Evolutionary conservation across 176 grass and related monocot genomes (phyloP), one percentile per base, ranked within the genome.

Genomic region (Carex parvula): DNA sequence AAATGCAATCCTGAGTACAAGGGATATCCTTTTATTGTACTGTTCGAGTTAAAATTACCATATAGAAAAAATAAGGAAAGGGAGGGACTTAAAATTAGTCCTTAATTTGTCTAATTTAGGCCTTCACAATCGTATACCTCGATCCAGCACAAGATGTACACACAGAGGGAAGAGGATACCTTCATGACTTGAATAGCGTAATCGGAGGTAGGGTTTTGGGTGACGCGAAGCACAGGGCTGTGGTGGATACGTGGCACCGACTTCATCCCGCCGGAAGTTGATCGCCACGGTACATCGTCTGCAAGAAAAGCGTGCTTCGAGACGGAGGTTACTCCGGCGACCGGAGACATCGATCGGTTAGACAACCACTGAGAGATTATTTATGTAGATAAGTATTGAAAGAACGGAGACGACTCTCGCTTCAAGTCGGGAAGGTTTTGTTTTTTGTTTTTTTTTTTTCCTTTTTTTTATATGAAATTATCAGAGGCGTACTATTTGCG

Each of bases 161-260:
- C n/a, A 60, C 2, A 83, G n/a, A 50, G 33, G 5, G 54, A 5
- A 8, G 4, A 29, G 11, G 29, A 74, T 71, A 94, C 96, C 96
- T 92, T 99, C 96, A 99, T 99, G 80, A 99, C 84, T 81, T 93
- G 88, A 82, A 99, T 82, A 72, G 96, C 93, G 87, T 99, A 92
- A 16, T 70, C 61, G 81, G 89, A 85, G 32, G 69, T 88, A 77
- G 94, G 83, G 72, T 92, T 94, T 52, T 89, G 89, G 5, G 85
- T 76, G 29, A 99, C 88, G 29, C 88, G 84, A 17, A 99, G 96
- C 55, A 95, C 70, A 33, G 96, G 91, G 29, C 84, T 89, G 30
- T 90, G 88, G 88, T 99, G 91, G 83, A 99, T 93, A 84, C 89
- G 88, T 35, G 93, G 96, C 84, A 98, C 76, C 79, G 93, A 87